A percentile compares a stretch with the other conserved stretches of the same genome.
Conservation (phyloP, 805 yeast species). For the Metschnikowia colocasiae region DNA sequence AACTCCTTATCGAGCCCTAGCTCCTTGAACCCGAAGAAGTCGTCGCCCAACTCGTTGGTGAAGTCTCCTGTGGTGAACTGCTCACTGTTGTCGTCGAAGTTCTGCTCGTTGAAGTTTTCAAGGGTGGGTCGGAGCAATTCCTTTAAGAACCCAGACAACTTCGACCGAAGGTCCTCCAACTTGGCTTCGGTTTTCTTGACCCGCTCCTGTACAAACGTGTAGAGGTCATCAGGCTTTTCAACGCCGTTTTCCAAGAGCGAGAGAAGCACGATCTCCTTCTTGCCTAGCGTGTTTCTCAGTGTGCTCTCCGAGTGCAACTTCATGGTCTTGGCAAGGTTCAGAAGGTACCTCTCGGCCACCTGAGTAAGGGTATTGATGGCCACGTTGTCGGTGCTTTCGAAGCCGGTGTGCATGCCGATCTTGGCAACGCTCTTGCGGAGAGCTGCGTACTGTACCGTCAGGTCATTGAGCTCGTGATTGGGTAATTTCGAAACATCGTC, state of each 20-base stretch:
- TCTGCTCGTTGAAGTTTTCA: constrained; percentile 69
- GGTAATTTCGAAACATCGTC: constrained; percentile 75
- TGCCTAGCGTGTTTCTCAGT: constrained; percentile 40
- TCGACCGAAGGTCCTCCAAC: constrained; percentile 61
- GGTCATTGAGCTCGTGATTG: constrained; percentile 60
- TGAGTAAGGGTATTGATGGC: constrained; percentile 81
- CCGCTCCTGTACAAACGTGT: constrained; percentile 69
- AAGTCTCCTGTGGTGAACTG: constrained; percentile 94
- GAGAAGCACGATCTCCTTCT: constrained; percentile 49
- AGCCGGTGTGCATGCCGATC: constrained; percentile 87
- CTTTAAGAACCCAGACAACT: constrained; percentile 67
- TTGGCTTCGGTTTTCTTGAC: constrained; percentile 65
- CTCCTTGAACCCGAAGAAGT: constrained; percentile 95
- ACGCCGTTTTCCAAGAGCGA: constrained; percentile 85
- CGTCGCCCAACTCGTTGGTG: constrained; percentile 91
- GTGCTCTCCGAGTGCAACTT: constrained; percentile 67
- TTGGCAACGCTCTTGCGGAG: constrained; percentile 70
- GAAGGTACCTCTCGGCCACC: constrained; percentile 74
- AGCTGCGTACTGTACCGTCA: constrained; percentile 60
- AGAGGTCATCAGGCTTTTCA: constrained; percentile 70
- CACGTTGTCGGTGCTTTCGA: constrained; percentile 72
- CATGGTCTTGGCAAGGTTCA: constrained; percentile 67
- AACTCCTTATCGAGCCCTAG: constrained; percentile 91
- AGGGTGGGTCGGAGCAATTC: constrained; percentile 79
- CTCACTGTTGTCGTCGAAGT: constrained; percentile 86